Evolutionary conservation across 257 asterid species (phyloP), one percentile per base, ranked within the genome.

Genomic region (Ophiorrhiza pumila): DNA sequence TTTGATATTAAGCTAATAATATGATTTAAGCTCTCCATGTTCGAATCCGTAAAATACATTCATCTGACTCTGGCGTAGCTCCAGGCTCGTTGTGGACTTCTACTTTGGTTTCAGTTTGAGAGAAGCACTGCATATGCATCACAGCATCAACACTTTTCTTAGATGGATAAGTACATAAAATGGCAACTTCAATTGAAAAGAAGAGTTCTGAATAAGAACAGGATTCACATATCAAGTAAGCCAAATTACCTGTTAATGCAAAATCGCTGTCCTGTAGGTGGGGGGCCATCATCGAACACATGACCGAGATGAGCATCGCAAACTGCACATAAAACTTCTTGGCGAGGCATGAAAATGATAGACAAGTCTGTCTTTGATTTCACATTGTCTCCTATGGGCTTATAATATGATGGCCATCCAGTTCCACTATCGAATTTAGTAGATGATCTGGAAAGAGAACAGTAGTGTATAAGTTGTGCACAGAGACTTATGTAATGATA

Each of bases 281-380:
- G 89, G 31, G 97, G 98, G 25, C 98, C 98, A 71, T 91, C 98
- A 34, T 89, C 92, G 64, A 93, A 91, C 14, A 89, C 81, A 56
- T 93, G 98, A 56, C 98, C 98, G 39, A 93, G 96, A 87, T 89
- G 98, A 76, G 98, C 98, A 73, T 88, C 96, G 29, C 98, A 93
- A 37, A 71, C 87, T 25, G 90, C 86, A 42, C 97, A 93, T 29
- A 91, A 0, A 81, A 87, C 94, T 86, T 93, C 98, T 45, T 80
- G 84, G 27, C 98, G 97, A 32, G 98, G 98, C 94, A 93, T 91
- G 90, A 91, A 82, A 61, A 93, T 88, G 63, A 93, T 81, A 8
- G 98, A 93, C 82, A 87, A 47, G 83, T 93, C 98, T 69, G 91
- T 80, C 77, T 93, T 89, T 9, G 97, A 91, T 80, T 86, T 89